These are phyloP conservation scores for Mortierella alpina DNA, from an alignment of 192 early-diverging fungal species.

Conservation along the genomic window DNA sequence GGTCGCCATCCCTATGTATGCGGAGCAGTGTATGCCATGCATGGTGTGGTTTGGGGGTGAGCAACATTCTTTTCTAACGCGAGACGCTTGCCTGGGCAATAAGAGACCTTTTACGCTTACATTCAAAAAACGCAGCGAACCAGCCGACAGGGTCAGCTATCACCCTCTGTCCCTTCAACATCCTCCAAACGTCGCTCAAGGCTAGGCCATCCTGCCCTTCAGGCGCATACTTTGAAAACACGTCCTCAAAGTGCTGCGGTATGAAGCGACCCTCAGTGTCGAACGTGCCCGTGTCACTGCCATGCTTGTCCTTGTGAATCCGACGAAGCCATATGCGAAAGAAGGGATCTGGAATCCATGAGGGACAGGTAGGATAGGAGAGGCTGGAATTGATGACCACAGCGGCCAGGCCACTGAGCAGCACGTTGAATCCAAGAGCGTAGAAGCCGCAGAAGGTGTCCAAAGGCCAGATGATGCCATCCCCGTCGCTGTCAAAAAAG, in stretches of 20 bases:
- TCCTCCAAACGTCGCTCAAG: constrained; percentile 20
- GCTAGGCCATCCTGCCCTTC: constrained; percentile 44
- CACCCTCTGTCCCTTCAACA: constrained; percentile 44
- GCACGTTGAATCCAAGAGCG: constrained; percentile 58
- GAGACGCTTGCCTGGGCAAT: too few species aligned
- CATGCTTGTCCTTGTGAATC: constrained; percentile 65
- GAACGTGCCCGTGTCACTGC: constrained; percentile 59
- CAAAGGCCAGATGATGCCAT: constrained; percentile 57
- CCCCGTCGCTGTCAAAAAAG: constrained; percentile 59
- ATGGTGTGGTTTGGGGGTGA: not conserved
- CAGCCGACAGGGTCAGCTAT: constrained; percentile 47
- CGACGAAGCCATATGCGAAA: constrained; percentile 59
- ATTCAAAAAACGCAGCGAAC: constrained; percentile 31
- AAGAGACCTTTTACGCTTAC: not conserved
- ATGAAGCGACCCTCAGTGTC: constrained; percentile 63
- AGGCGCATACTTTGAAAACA: constrained; percentile 56
- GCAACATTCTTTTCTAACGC: not conserved
- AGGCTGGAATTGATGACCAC: constrained; percentile 56
- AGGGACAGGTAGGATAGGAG: constrained; percentile 45
- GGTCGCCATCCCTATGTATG: constrained; percentile 10
- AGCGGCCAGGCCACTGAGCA: constrained; percentile 49
- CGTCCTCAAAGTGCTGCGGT: constrained; percentile 66
- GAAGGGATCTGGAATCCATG: constrained; percentile 61
- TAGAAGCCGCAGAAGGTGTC: constrained; percentile 53
- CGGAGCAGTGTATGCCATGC: not conserved